These are phyloP conservation scores for Auriscalpium orientale DNA, from an alignment of 768 basidiomycete species.

Conservation along the genomic window DNA sequence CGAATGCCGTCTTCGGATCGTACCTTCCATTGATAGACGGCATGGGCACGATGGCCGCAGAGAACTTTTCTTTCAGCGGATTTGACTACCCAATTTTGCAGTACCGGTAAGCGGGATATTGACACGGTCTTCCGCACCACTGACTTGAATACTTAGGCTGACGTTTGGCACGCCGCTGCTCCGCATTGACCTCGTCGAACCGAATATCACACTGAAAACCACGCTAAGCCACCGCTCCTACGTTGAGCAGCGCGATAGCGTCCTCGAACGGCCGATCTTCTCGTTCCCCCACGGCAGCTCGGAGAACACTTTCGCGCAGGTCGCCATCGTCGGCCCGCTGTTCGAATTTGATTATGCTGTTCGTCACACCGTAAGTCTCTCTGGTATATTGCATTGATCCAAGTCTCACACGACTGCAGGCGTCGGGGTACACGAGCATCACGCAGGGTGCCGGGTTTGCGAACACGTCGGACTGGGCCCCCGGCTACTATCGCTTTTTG, in stretches of 20 bases:
- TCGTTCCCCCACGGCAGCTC: conserved; percentile 29
- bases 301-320: conserved; percentile 30
- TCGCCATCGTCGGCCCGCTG: conserved; percentile 38
- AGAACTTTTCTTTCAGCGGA: conserved; percentile 40
- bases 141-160: conserved; percentile 20
- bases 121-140: too few relatives aligned
- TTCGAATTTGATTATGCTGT: conserved; percentile 38
- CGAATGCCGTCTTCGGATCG: conserved; percentile 38
- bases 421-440: too few relatives aligned
- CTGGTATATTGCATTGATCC: conserved; percentile 9
- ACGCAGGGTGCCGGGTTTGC: too few relatives aligned
- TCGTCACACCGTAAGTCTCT: conserved; percentile 32
- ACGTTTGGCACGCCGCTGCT: conserved; percentile 43
- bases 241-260: neutral
- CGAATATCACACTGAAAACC: conserved; percentile 32
- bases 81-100: conserved; percentile 28
- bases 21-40: conserved; percentile 39
- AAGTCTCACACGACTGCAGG: too few relatives aligned
- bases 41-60: conserved; percentile 30
- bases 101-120: too few relatives aligned
- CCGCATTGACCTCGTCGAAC: conserved; percentile 40
- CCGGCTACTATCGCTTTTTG: too few relatives aligned
- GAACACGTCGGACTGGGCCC: too few relatives aligned
- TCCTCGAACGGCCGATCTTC: conserved; percentile 24
- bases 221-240: conserved; percentile 27